Evolutionary conservation across 2,329 filamentous ascomycete genomes (phyloP).

Genomic region (Colletotrichum sp.): DNA sequence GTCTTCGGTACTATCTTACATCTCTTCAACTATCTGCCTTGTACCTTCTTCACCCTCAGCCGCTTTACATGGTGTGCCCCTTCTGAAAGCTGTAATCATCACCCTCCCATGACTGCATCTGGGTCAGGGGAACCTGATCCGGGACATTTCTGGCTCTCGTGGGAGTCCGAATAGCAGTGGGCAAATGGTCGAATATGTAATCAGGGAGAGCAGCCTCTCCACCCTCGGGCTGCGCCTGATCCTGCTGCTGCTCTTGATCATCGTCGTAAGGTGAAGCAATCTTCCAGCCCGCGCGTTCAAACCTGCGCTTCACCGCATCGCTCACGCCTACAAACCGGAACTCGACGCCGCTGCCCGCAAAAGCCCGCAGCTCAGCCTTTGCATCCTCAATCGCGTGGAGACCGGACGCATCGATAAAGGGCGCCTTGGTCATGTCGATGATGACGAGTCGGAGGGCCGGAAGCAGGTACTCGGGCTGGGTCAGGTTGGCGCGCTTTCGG

Average conservation of each 20-base stretch:
- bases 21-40: not conserved
- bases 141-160: not conserved
- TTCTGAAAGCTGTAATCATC: not conserved
- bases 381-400: not conserved
- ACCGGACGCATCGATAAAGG: not conserved
- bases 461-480: not conserved
- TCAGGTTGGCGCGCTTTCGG: not conserved
- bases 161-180: not conserved
- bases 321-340: not conserved
- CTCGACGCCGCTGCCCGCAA: not conserved
- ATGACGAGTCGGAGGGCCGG: not conserved
- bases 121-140: not conserved
- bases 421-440: not conserved
- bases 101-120: not conserved
- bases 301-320: not conserved
- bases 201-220: not conserved
- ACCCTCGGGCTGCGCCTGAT: not conserved
- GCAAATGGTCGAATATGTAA: not conserved
- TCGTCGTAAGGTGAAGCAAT: not conserved
- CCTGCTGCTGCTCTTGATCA: not conserved
- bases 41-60: fast-evolving
- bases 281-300: not conserved
- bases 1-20: not conserved
- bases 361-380: not conserved
- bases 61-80: not conserved